Evolutionary conservation across 768 basidiomycete genomes (phyloP).

Genomic region (Lactarius sanguifluus): DNA sequence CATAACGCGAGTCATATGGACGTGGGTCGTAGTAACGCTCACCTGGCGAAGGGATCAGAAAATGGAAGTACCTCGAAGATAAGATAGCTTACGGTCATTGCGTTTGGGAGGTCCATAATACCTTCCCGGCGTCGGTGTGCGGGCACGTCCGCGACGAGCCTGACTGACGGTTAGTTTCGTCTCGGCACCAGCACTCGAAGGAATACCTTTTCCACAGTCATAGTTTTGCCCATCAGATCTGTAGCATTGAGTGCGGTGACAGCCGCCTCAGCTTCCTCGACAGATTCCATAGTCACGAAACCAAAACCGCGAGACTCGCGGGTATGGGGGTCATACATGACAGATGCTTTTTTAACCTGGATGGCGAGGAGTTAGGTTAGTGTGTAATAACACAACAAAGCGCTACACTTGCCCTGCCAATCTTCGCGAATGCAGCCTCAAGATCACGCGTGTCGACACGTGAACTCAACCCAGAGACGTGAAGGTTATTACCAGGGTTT

Average conservation of each 20-base stretch:
- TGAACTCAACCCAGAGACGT: slow-evolving; percentile 58
- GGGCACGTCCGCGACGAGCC: slow-evolving; percentile 87
- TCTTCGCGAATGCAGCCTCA: slow-evolving; percentile 84
- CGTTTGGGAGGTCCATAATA: slow-evolving; percentile 95
- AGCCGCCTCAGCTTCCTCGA: slow-evolving; percentile 90
- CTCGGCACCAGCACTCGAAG: too few relatives aligned
- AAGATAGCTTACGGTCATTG: slow-evolving; percentile 48
- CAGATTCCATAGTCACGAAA: slow-evolving; percentile 84
- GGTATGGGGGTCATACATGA: slow-evolving; percentile 68
- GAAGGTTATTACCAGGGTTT: slow-evolving; percentile 67
- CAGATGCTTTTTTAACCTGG: slow-evolving; percentile 61
- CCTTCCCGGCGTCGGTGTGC: slow-evolving; percentile 90
- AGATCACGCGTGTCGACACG: slow-evolving; percentile 81
- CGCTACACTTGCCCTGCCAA: slow-evolving; percentile 65
- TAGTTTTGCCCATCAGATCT: slow-evolving; percentile 82
- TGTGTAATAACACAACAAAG: slow-evolving; percentile 2
- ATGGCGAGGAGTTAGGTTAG: neutral
- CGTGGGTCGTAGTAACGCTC: slow-evolving; percentile 91
- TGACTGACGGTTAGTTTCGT: slow-evolving; percentile 33
- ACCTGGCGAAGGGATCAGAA: slow-evolving; percentile 41
- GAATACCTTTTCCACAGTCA: slow-evolving; percentile 84
- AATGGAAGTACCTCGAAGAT: slow-evolving; percentile 4
- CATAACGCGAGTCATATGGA: slow-evolving; percentile 87
- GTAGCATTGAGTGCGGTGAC: slow-evolving; percentile 81
- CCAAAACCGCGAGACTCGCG: slow-evolving; percentile 79